phyloP scores from a whole-genome alignment of 179 eudicot genomes.

The Beta macrorhiza region DNA sequence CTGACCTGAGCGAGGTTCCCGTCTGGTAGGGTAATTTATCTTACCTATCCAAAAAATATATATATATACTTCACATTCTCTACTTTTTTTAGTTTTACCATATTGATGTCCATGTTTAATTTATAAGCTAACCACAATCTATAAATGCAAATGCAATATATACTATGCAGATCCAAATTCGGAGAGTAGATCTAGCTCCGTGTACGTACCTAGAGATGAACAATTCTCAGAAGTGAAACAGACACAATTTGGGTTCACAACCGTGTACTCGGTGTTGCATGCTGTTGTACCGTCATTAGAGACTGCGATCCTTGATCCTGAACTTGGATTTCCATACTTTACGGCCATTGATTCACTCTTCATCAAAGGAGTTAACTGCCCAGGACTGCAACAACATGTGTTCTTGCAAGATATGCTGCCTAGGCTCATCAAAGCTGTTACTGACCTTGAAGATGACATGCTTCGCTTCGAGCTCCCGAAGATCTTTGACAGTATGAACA shows the following conservation, averaged over 20 bases:
- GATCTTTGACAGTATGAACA: conserved; percentile 43
- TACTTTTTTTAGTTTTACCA: no score
- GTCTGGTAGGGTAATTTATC: no score
- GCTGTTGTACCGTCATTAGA: conserved; percentile 59
- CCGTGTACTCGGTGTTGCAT: conserved; percentile 49
- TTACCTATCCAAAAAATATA: no score
- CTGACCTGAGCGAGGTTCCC: no score
- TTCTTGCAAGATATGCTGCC: conserved; percentile 35
- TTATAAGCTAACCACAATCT: no score
- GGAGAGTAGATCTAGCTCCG: conserved; percentile 38
- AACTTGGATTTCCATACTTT: conserved; percentile 58
- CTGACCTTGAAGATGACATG: conserved; percentile 26
- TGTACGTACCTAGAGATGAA: conserved; percentile 85
- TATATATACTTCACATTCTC: no score
- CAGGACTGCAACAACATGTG: conserved; percentile 14
- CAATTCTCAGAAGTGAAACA: conserved; percentile 61
- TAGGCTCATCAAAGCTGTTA: conserved; percentile 40
- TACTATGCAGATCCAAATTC: conserved; percentile 45
- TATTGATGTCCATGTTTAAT: no score
- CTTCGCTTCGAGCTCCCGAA: conserved; percentile 63
- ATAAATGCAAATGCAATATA: no score
- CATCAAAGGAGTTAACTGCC: conserved; percentile 49
- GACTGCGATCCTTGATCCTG: conserved; percentile 31
- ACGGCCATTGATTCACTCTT: conserved; percentile 51
- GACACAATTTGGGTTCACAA: conserved; percentile 51